phyloP scores from a whole-genome alignment of 306 rosid genomes.

The Cotoneaster glaucophyllus region DNA sequence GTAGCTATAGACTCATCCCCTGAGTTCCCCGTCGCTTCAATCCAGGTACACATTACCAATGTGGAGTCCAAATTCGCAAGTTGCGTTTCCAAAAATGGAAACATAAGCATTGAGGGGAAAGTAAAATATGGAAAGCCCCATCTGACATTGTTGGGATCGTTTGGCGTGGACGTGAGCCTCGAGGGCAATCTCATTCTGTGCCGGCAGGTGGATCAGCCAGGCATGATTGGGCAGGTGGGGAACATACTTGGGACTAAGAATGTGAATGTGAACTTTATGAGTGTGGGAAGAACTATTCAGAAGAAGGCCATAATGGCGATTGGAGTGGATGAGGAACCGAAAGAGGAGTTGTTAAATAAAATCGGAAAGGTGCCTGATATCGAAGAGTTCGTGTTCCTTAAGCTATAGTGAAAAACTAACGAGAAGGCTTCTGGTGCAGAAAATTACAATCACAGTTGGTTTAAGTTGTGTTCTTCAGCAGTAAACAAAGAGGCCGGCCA shows the following conservation, averaged over 20 bases:
- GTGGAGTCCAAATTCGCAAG: constrained; percentile 77
- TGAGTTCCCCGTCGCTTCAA: constrained; percentile 62
- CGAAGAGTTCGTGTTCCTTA: constrained; percentile 86
- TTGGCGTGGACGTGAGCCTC: constrained; percentile 75
- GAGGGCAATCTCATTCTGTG: constrained; percentile 82
- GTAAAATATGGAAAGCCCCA: constrained; percentile 74
- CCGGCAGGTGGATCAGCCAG: constrained; percentile 82
- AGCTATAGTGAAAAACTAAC: constrained; percentile 28
- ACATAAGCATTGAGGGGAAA: constrained; percentile 72
- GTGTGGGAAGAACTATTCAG: constrained; percentile 69
- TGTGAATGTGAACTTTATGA: constrained; percentile 89
- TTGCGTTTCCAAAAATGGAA: constrained; percentile 46
- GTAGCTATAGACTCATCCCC: constrained; percentile 45
- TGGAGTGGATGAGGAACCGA: constrained; percentile 88
- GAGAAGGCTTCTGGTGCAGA: background rate
- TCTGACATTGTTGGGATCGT: constrained; percentile 56
- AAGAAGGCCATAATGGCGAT: constrained; percentile 79
- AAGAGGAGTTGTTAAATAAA: constrained; percentile 37
- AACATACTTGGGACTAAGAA: constrained; percentile 56
- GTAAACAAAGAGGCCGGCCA: background rate
- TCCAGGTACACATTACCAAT: constrained; percentile 50
- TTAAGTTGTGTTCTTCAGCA: background rate
- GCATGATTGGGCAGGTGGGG: constrained; percentile 86
- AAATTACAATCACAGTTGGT: background rate
- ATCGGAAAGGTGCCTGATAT: constrained; percentile 66